Evolutionary conservation across 2,329 filamentous ascomycete genomes (phyloP).

Genomic region (Knoxdaviesia proteae): DNA sequence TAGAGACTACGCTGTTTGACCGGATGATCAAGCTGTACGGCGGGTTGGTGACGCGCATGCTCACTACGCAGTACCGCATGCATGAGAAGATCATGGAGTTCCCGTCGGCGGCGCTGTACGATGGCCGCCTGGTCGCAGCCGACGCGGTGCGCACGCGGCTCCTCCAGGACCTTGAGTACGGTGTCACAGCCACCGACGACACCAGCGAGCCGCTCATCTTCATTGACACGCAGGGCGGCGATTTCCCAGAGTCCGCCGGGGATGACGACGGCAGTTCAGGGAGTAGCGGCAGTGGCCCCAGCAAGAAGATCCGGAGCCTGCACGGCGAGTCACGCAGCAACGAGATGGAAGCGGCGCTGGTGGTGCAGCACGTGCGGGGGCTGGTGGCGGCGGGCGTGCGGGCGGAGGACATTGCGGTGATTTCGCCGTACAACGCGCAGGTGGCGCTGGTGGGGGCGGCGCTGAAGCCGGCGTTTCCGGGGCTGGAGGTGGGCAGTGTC

Average conservation of each 20-base stretch:
- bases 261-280: constrained; percentile 34
- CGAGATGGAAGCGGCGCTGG: constrained; percentile 69
- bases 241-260: constrained; percentile 68
- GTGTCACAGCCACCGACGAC: constrained; percentile 62
- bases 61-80: constrained; percentile 97
- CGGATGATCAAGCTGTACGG: constrained; percentile 92
- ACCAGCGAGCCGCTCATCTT: constrained; percentile 77
- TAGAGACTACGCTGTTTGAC: constrained; percentile 89
- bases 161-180: constrained; percentile 58
- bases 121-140: constrained; percentile 58
- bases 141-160: constrained; percentile 57
- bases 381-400: constrained; percentile 64
- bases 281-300: constrained; percentile 14
- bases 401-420: constrained; percentile 70
- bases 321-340: constrained; percentile 62
- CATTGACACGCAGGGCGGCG: constrained; percentile 88
- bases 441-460: constrained; percentile 52
- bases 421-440: constrained; percentile 94
- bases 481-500: constrained; percentile 85
- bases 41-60: constrained; percentile 82
- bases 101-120: constrained; percentile 76
- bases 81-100: constrained; percentile 91
- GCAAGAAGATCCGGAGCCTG: constrained; percentile 20
- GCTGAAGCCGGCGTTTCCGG: constrained; percentile 63
- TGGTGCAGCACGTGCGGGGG: constrained; percentile 53